Evolutionary conservation across 768 basidiomycete genomes (phyloP).

Genomic region (Agaricus blazei): DNA sequence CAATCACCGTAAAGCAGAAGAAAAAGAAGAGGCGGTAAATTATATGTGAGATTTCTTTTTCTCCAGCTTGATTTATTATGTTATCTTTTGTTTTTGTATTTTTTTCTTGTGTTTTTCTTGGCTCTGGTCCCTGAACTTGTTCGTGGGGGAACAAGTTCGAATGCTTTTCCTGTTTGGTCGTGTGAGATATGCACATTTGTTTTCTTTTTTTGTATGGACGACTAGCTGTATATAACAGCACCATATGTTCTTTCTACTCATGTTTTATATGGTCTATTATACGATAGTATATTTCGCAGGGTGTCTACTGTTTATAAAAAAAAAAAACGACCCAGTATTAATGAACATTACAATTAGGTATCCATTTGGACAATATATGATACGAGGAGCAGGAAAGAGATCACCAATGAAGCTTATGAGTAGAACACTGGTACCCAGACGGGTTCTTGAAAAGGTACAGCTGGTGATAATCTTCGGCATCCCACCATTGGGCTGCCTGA

Average conservation of each 20-base stretch:
- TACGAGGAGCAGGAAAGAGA: neutral
- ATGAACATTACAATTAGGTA: neutral
- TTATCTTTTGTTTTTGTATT: neutral
- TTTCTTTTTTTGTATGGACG: too few relatives aligned
- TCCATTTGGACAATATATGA: neutral
- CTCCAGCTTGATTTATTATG: too few relatives aligned
- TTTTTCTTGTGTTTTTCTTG: neutral
- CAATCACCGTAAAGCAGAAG: neutral
- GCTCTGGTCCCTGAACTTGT: neutral
- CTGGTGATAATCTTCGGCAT: constrained; percentile 83
- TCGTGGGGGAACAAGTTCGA: neutral
- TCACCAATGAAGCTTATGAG: constrained; percentile 81
- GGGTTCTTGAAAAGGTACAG: constrained; percentile 83
- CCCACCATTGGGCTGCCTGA: constrained; percentile 71
- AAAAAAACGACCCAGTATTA: neutral
- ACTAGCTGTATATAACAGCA: too few relatives aligned
- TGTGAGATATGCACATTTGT: too few relatives aligned
- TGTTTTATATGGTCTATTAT: too few relatives aligned
- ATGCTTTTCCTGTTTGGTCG: neutral
- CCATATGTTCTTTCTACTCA: too few relatives aligned
- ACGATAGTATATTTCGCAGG: neutral
- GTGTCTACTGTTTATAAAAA: neutral
- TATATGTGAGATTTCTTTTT: neutral
- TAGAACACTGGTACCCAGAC: constrained; percentile 86
- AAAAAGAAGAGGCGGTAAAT: constrained; percentile 4